Evolutionary conservation across 768 basidiomycete species (phyloP).

Genomic region (Lactifluus volemus): DNA sequence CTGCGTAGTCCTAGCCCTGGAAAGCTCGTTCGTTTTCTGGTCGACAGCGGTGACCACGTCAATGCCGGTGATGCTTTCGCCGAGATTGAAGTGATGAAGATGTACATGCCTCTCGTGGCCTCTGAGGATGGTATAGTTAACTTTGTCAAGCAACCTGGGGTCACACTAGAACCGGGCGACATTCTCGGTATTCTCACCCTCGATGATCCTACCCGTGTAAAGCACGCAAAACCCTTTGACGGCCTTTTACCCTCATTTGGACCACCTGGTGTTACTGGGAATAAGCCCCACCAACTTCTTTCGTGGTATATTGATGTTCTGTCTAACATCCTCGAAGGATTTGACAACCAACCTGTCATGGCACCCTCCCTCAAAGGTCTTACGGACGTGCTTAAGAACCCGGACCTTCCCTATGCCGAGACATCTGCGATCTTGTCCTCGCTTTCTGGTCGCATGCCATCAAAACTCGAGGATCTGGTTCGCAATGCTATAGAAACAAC

Average conservation of each 20-base stretch:
- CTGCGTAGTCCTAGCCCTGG: constrained; percentile 93
- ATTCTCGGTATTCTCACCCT: constrained; percentile 95
- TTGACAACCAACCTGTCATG: constrained; percentile 94
- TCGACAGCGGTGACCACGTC: constrained; percentile 96
- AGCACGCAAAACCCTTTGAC: constrained; percentile 97
- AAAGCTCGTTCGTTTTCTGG: constrained; percentile 88
- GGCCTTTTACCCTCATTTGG: constrained; percentile 87
- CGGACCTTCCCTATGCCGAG: constrained; percentile 86
- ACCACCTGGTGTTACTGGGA: constrained; percentile 74
- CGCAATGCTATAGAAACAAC: constrained; percentile 69
- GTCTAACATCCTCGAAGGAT: constrained; percentile 90
- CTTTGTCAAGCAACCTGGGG: constrained; percentile 96
- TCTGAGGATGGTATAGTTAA: constrained; percentile 91
- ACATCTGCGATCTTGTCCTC: constrained; percentile 74
- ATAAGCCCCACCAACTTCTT: constrained; percentile 84
- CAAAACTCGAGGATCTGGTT: constrained; percentile 82
- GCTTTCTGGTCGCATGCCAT: constrained; percentile 87
- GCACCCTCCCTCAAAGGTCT: constrained; percentile 79
- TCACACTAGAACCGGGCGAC: constrained; percentile 93
- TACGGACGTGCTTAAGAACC: constrained; percentile 68
- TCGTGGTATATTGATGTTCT: constrained; percentile 65
- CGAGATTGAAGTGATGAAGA: constrained; percentile 99
- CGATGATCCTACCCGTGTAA: constrained; percentile 93
- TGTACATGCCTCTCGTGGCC: constrained; percentile 98
- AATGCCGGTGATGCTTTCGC: constrained; percentile 96